Conservation (phyloP, 2,329 filamentous ascomycete genomes). For the Aureobasidium sp. region DNA sequence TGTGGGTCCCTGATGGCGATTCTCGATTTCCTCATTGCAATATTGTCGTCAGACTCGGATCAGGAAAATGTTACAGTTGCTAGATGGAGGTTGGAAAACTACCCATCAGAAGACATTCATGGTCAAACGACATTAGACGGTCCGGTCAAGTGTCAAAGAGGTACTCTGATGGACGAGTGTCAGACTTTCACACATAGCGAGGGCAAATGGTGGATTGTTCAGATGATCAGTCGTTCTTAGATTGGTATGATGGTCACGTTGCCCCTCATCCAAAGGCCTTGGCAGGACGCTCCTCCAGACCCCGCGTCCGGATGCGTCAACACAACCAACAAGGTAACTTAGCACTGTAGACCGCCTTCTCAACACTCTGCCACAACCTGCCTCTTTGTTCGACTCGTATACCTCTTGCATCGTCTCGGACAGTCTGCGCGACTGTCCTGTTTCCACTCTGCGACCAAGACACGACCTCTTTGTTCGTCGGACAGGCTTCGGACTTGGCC, state of each 20-base stretch:
- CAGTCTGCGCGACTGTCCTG: constrained; percentile 9
- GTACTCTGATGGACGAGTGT: neutral
- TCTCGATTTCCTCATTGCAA: neutral
- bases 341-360: neutral
- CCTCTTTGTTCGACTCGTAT: neutral
- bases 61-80: too few species aligned
- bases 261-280: neutral
- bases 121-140: too few species aligned
- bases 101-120: too few species aligned
- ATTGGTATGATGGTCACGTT: neutral
- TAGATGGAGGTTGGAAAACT: too few species aligned
- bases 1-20: too few species aligned
- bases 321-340: neutral
- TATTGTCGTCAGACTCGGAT: neutral
- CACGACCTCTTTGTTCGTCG: neutral
- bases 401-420: neutral
- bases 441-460: neutral
- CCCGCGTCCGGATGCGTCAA: constrained; percentile 1
- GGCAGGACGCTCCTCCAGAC: neutral
- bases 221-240: neutral
- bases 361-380: neutral
- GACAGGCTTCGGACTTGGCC: neutral
- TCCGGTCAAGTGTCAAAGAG: neutral
- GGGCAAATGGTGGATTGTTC: neutral
- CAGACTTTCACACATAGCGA: neutral